Percentiles rank a stretch among this genome's conserved stretches.
Conservation (phyloP, 768 basidiomycete species). For the Baorangia bicolor region DNA sequence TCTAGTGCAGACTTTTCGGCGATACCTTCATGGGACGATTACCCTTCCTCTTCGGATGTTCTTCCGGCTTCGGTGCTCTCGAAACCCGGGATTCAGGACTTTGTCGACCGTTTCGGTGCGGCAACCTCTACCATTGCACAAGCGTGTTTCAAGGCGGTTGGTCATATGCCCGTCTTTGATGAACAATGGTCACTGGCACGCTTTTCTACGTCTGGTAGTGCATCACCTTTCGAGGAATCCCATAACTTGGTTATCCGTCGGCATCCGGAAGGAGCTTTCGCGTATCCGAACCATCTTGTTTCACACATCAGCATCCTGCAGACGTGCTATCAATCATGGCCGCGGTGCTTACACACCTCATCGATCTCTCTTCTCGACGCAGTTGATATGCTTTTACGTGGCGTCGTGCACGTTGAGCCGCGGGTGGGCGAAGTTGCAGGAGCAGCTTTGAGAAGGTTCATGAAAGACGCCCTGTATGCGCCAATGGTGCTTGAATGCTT, state of each 20-base stretch:
- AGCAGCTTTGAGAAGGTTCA: slow-evolving; percentile 69
- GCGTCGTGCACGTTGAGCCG: slow-evolving; percentile 85
- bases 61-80: slow-evolving; percentile 53
- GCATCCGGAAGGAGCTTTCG: slow-evolving; percentile 61
- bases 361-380: slow-evolving; percentile 54
- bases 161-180: slow-evolving; percentile 80
- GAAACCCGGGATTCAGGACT: slow-evolving; percentile 69
- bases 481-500: slow-evolving; percentile 61
- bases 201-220: slow-evolving; percentile 33
- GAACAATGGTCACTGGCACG: slow-evolving; percentile 75
- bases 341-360: slow-evolving; percentile 66
- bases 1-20: slow-evolving; percentile 64
- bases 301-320: slow-evolving; percentile 72
- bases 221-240: slow-evolving; percentile 64
- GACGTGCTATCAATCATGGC: slow-evolving; percentile 81
- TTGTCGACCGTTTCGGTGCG: slow-evolving; percentile 63
- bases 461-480: slow-evolving; percentile 56
- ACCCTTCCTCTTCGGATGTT: slow-evolving; percentile 65
- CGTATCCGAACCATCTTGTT: slow-evolving; percentile 60
- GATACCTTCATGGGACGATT: slow-evolving; percentile 56
- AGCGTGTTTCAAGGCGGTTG: slow-evolving; percentile 62
- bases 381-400: slow-evolving; percentile 76
- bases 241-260: slow-evolving; percentile 66
- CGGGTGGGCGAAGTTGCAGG: slow-evolving; percentile 65
- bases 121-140: slow-evolving; percentile 56